These are phyloP conservation scores for Decorospora gaudefroyi DNA, from an alignment of 2,329 filamentous ascomycete species.

Conservation along the genomic window DNA sequence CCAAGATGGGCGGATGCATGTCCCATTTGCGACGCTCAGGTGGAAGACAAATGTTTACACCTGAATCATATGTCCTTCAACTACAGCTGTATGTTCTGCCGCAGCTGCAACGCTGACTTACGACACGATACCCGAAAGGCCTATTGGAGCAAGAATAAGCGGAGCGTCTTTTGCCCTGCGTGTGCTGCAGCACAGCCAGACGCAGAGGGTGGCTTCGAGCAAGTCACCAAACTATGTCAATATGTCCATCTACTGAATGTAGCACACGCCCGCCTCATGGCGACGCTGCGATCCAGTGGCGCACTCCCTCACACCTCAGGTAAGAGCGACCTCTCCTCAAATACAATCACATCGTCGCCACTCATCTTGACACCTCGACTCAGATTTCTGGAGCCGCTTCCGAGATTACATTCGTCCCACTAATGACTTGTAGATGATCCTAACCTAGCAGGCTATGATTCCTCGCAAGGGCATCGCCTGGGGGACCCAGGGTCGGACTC, in stretches of 20 bases:
- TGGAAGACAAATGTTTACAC: constrained; percentile 90
- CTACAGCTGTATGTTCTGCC: constrained; percentile 71
- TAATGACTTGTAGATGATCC: constrained; percentile 64
- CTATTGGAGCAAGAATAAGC: constrained; percentile 68
- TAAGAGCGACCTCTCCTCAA: constrained; percentile 46
- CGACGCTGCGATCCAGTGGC: constrained; percentile 82
- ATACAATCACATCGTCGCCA: constrained; percentile 29
- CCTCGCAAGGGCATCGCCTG: constrained; percentile 64
- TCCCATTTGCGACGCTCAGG: constrained; percentile 76
- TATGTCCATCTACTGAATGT: constrained; percentile 93
- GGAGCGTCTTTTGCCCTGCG: constrained; percentile 70
- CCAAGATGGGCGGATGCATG: constrained; percentile 72
- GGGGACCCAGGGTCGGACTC: constrained; percentile 54
- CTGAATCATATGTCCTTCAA: constrained; percentile 81
- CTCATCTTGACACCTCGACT: constrained; percentile 39
- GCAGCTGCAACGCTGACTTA: constrained; percentile 74
- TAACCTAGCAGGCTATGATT: constrained; percentile 68
- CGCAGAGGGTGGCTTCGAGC: constrained; percentile 66
- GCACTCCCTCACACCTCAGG: constrained; percentile 73
- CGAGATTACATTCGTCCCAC: constrained; percentile 38
- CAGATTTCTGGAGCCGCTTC: constrained; percentile 37
- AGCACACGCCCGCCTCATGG: constrained; percentile 83
- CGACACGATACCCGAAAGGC: constrained; percentile 70
- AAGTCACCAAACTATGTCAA: constrained; percentile 85
- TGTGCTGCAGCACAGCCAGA: constrained; percentile 66